A percentile compares a stretch with the other conserved stretches of the same genome.
These are phyloP conservation scores for Coemansia asiatica DNA, from an alignment of 192 early-diverging fungal species.

Conservation along the genomic window DNA sequence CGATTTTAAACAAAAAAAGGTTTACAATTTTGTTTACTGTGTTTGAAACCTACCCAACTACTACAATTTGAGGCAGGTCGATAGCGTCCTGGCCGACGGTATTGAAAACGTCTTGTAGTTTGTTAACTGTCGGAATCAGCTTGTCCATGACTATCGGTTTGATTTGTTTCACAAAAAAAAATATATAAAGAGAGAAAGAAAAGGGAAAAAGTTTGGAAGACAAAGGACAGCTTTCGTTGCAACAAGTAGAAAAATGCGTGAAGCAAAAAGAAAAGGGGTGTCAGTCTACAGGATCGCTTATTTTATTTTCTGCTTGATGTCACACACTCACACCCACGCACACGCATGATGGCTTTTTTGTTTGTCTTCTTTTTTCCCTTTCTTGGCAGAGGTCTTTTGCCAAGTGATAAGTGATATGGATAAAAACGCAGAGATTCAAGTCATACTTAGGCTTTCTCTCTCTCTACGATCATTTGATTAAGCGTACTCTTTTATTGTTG, in stretches of 20 bases:
- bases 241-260: not conserved
- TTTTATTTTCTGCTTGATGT: not conserved
- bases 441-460: no score
- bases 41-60: conserved; percentile 63
- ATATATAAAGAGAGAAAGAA: not conserved
- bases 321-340: no score
- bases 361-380: not conserved
- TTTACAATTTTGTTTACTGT: not conserved
- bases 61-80: conserved; percentile 84
- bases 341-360: conserved; percentile 2
- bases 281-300: no score
- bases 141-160: conserved; percentile 60
- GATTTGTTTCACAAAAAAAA: not conserved
- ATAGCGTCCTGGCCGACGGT: conserved; percentile 72
- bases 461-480: not conserved
- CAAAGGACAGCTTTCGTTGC: not conserved
- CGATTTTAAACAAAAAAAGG: not conserved
- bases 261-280: no score
- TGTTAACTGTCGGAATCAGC: conserved; percentile 79
- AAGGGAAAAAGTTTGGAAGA: not conserved
- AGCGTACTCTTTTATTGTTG: not conserved
- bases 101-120: conserved; percentile 78
- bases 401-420: no score
- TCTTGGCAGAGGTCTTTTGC: not conserved
- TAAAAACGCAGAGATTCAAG: no score